A percentile compares a stretch with the other conserved stretches of the same genome.
Conservation (phyloP, 1,284 basidiomycete genomes). For the Puccinia polysora region DNA sequence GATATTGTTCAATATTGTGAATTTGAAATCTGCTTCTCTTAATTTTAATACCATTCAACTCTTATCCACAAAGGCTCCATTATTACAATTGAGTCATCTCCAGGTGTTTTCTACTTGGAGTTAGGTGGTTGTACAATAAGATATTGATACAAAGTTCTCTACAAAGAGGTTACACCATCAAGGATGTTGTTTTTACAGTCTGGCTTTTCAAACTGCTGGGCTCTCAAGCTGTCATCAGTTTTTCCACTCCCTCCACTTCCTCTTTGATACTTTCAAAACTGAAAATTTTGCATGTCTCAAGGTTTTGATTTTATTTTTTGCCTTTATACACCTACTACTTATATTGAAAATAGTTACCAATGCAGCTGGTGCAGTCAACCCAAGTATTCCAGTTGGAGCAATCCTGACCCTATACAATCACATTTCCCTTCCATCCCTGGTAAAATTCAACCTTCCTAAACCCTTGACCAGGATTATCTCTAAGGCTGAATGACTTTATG, state of each 20-base stretch:
- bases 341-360: constrained; percentile 82
- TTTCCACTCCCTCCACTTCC: background rate
- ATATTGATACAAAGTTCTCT: background rate
- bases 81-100: constrained; percentile 28
- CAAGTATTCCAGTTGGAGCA: constrained; percentile 68
- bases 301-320: no score
- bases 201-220: constrained; percentile 30
- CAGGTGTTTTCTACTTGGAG: background rate
- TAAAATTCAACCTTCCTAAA: constrained; percentile 48
- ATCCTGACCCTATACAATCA: constrained; percentile 78
- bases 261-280: background rate
- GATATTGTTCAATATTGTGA: no score
- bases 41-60: background rate
- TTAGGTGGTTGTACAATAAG: background rate
- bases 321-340: constrained; percentile 12
- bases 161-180: constrained; percentile 27
- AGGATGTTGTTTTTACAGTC: constrained; percentile 37
- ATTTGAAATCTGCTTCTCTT: background rate
- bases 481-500: background rate
- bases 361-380: constrained; percentile 72
- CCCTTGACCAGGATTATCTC: background rate
- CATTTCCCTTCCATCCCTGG: constrained; percentile 69
- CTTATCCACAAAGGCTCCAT: constrained; percentile 11
- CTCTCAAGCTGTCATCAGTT: constrained; percentile 31
- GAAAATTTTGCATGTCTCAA: constrained; percentile 54